Percentiles rank a stretch among this genome's conserved stretches.
Conservation (phyloP, 768 basidiomycete species). For the Daedaleopsis nitida region DNA sequence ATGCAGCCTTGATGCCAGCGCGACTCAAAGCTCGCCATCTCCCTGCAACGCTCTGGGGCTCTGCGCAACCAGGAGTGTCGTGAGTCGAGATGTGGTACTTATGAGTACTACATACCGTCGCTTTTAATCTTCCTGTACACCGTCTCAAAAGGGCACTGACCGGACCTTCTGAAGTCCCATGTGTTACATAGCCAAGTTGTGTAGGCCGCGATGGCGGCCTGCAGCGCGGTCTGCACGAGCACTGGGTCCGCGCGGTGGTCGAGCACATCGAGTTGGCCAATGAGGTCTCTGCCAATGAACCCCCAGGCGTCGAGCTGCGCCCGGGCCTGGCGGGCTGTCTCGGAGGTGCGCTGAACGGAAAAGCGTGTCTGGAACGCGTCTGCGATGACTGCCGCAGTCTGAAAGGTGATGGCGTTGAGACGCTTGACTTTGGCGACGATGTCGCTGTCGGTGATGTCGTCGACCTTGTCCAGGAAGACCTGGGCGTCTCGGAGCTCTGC, state of each 20-base stretch:
- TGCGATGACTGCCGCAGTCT: slow-evolving; percentile 49
- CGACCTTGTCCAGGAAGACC: slow-evolving; percentile 47
- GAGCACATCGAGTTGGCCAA: background rate
- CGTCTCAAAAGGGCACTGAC: background rate
- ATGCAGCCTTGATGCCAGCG: background rate
- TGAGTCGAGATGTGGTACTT: too few relatives aligned
- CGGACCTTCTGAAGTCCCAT: slow-evolving; percentile 10
- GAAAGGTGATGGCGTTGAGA: slow-evolving; percentile 51
- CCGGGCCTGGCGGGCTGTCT: background rate
- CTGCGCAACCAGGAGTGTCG: too few relatives aligned
- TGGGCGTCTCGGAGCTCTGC: slow-evolving; percentile 47
- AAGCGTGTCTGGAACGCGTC: slow-evolving; percentile 37
- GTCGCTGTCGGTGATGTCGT: slow-evolving; percentile 47
- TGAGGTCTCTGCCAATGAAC: background rate
- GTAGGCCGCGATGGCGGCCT: background rate
- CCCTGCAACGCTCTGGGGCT: slow-evolving; percentile 9
- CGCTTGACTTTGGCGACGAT: slow-evolving; percentile 45
- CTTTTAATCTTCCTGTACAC: slow-evolving; percentile 3
- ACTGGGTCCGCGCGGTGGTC: slow-evolving; percentile 3
- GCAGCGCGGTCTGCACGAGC: slow-evolving; percentile 9
- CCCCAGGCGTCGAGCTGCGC: background rate
- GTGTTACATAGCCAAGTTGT: background rate
- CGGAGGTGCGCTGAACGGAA: background rate
- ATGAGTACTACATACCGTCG: slow-evolving; percentile 8
- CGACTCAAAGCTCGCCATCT: slow-evolving; percentile 18